Percentiles rank a stretch among this genome's conserved stretches.
These are phyloP conservation scores for Trichophyton benhamiae DNA, from an alignment of 2,329 filamentous ascomycete genomes.

Conservation along the genomic window DNA sequence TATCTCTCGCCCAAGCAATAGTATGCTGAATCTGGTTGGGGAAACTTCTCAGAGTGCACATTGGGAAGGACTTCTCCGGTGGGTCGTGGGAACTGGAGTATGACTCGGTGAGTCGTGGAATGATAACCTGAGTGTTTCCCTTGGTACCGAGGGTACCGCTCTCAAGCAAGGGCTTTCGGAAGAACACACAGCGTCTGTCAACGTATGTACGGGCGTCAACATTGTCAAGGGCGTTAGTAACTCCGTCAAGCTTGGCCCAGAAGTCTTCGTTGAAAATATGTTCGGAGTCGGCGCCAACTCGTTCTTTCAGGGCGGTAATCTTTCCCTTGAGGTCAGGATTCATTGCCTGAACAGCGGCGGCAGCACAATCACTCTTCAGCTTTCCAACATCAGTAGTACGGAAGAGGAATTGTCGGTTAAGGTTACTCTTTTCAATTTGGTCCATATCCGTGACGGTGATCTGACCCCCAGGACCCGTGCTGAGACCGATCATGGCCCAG, in stretches of 20 bases:
- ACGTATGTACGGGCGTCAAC: slow-evolving; percentile 95
- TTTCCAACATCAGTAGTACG: slow-evolving; percentile 83
- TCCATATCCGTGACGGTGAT: slow-evolving; percentile 96
- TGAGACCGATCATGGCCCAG: slow-evolving; percentile 97
- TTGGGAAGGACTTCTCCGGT: slow-evolving; percentile 95
- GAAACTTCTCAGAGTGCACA: slow-evolving; percentile 96
- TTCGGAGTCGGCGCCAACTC: slow-evolving; percentile 84
- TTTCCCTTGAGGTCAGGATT: slow-evolving; percentile 84
- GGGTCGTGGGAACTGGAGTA: slow-evolving; percentile 97
- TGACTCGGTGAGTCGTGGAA: slow-evolving; percentile 84
- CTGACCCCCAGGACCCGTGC: slow-evolving; percentile 72
- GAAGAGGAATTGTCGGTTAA: slow-evolving; percentile 96
- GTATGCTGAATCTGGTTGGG: slow-evolving; percentile 98
- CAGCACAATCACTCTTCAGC: slow-evolving; percentile 92
- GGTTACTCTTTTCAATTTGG: slow-evolving; percentile 95
- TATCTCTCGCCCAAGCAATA: slow-evolving; percentile 92
- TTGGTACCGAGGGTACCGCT: slow-evolving; percentile 94
- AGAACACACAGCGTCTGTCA: slow-evolving; percentile 92
- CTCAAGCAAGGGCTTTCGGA: slow-evolving; percentile 91
- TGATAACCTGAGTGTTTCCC: slow-evolving; percentile 92
- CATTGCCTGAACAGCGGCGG: slow-evolving; percentile 82
- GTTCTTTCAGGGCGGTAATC: slow-evolving; percentile 74
- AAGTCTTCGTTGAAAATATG: slow-evolving; percentile 88
- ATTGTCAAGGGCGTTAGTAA: slow-evolving; percentile 95
- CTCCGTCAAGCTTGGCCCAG: slow-evolving; percentile 75